Evolutionary conservation across 176 grass and related monocot genomes (phyloP), one percentile per base, ranked within the genome.

Genomic region (Musa troglodytarum): DNA sequence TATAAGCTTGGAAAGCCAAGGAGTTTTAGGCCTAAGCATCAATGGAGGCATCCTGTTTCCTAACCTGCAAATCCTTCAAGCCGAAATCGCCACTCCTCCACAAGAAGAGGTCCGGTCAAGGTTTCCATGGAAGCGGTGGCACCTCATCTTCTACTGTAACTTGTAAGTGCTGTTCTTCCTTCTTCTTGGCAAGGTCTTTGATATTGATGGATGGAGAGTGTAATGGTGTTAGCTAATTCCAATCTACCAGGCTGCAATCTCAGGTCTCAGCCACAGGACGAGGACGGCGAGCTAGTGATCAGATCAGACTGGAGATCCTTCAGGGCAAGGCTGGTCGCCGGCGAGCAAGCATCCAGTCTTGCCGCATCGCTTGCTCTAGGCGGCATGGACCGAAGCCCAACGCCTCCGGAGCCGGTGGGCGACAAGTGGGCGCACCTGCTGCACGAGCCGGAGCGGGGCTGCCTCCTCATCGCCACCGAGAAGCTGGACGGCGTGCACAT

Each of bases 401-500:
- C 68, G 34, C 70, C 64, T 22, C 24, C 74, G 53, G 34, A 13
- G 8, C 85, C 77, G 65, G 53, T 89, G 23, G 73, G 73, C 3
- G 76, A 81, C 50, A 90, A 73, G 76, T 97, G 93, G 90, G 90
- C 93, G 11, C 93, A 97, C 79, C 81, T 86, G 65, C 70, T 97
- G 23, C 77, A 77, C 54, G 88, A 93, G 75, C 90, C 90, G 0
- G 93, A 97, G 76, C 88, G 79, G 23, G 93, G 93, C 19, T 97
- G 93, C 78, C 86, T 97, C 54, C 88, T 97, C 8, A 76, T 91
- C 28, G 93, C 93, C 19, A 90, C 93, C 21, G 87, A 88, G 74
- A 97, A 93, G 78, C 88, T 97, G 8, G 88, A 97, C 72, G 93
- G 93, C 0, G 89, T 92, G 26, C 93, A 97, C 82, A 93, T 97